Percentiles rank a stretch among this genome's conserved stretches.
Evolutionary conservation across 208 protist species (phyloP).

Genomic region (Leishmania mexicana): DNA sequence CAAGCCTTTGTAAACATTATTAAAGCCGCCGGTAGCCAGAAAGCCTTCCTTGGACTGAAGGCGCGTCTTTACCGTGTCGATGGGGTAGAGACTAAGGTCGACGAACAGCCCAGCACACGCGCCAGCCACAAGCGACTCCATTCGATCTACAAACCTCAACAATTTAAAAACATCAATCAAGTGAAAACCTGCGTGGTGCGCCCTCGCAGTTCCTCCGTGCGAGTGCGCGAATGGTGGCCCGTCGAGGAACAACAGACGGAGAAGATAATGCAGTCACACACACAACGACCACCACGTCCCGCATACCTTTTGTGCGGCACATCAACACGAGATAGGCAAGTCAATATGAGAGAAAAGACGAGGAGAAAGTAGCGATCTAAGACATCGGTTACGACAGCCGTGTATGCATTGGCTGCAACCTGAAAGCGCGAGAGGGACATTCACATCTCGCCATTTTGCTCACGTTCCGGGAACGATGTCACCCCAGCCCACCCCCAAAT

Average conservation of each 20-base stretch:
- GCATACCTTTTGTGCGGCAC: background rate
- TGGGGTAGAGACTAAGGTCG: slow-evolving; percentile 90
- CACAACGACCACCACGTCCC: background rate
- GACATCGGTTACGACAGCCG: background rate
- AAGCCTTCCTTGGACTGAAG: slow-evolving; percentile 88
- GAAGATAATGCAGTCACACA: background rate
- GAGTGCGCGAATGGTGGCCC: background rate
- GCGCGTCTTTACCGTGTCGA: slow-evolving; percentile 95
- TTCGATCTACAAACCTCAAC: slow-evolving; percentile 6
- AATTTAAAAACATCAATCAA: background rate
- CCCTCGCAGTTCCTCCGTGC: background rate
- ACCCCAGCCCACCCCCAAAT: background rate
- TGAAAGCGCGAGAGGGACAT: background rate
- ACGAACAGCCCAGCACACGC: slow-evolving; percentile 86
- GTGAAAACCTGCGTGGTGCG: background rate
- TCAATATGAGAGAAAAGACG: background rate
- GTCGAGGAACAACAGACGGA: background rate
- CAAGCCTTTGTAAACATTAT: slow-evolving; percentile 86
- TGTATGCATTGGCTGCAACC: background rate
- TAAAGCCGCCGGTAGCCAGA: slow-evolving; percentile 76
- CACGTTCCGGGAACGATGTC: background rate
- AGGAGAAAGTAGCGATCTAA: too few species aligned
- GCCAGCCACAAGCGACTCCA: slow-evolving; percentile 86
- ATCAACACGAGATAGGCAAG: background rate
- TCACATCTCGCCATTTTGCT: background rate